Conservation (phyloP, 2,329 filamentous ascomycete genomes). For the Cladorrhinum sp. region DNA sequence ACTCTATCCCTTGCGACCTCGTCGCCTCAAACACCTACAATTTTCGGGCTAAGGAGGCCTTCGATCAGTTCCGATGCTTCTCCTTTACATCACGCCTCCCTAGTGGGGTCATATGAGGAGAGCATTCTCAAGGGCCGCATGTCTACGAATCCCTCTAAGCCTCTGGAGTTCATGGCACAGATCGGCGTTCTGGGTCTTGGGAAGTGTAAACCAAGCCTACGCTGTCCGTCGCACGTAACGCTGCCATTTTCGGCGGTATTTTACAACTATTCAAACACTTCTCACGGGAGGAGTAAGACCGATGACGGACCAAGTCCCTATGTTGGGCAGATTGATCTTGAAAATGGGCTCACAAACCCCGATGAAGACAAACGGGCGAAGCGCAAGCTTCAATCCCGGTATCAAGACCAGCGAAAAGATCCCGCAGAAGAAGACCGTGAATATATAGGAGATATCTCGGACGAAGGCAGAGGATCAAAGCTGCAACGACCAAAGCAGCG, state of each 20-base stretch:
- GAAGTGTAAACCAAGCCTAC: conserved; percentile 79
- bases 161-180: conserved; percentile 88
- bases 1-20: conserved; percentile 40
- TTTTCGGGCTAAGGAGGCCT: conserved; percentile 57
- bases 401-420: conserved; percentile 35
- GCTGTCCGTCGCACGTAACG: conserved; percentile 85
- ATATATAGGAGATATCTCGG: conserved; percentile 18
- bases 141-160: conserved; percentile 92
- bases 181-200: conserved; percentile 90
- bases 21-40: conserved; percentile 49
- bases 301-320: conserved; percentile 94
- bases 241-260: conserved; percentile 93
- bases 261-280: conserved; percentile 79
- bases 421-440: conserved; percentile 31
- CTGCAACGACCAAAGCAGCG: conserved; percentile 44
- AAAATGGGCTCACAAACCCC: conserved; percentile 65
- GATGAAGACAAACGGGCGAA: conserved; percentile 47
- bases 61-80: conserved; percentile 73
- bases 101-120: conserved; percentile 98
- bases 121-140: conserved; percentile 92
- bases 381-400: conserved; percentile 48
- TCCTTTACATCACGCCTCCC: conserved; percentile 81
- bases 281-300: conserved; percentile 58
- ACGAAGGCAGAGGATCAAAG: conserved; percentile 15
- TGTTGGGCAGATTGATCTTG: conserved; percentile 87